Evolutionary conservation across 192 early-diverging fungal species (phyloP).

Genomic region (Umbelopsis isabellina): DNA sequence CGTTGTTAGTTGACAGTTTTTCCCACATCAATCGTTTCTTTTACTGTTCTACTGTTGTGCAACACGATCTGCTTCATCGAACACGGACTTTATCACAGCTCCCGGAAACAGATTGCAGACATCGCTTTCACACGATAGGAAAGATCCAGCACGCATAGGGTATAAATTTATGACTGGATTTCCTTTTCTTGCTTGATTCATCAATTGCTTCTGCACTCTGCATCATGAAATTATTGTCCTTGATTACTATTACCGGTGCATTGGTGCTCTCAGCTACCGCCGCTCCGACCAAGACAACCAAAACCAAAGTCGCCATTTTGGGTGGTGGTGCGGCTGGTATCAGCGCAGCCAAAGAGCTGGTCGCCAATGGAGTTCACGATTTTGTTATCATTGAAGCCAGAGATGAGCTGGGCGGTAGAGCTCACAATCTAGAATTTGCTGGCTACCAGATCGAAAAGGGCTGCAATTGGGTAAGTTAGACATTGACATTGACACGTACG

Average conservation of each 20-base stretch:
- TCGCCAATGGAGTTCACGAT: conserved; percentile 33
- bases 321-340: conserved; percentile 46
- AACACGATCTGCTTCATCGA: no score
- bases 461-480: conserved; percentile 38
- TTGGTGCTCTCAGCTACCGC: not conserved
- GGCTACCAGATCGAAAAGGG: conserved; percentile 37
- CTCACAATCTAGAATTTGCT: conserved; percentile 36
- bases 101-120: no score
- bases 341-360: conserved; percentile 36
- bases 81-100: no score
- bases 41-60: no score
- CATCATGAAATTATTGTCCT: conserved; percentile 6
- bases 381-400: conserved; percentile 44
- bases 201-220: not conserved
- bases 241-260: not conserved
- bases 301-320: conserved; percentile 44
- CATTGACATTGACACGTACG: not conserved
- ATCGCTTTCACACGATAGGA: no score
- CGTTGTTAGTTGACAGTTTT: no score
- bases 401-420: conserved; percentile 38
- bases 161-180: not conserved
- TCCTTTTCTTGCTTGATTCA: not conserved
- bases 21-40: no score
- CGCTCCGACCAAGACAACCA: conserved; percentile 2
- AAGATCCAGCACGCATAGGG: no score